A percentile compares a stretch with the other conserved stretches of the same genome.
Conservation (phyloP, 768 basidiomycete species). For the Pluteus cervinus region DNA sequence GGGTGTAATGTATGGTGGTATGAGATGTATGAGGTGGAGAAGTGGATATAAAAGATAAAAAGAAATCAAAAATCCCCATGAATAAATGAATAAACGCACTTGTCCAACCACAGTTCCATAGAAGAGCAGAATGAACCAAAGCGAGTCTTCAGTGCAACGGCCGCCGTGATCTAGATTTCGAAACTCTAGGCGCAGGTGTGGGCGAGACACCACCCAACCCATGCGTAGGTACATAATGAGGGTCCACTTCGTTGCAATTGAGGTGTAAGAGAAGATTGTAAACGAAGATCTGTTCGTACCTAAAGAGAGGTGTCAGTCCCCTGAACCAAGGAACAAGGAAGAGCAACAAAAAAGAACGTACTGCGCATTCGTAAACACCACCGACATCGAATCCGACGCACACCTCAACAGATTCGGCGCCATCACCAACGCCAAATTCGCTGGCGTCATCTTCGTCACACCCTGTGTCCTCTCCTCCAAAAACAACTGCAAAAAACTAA, state of each 20-base stretch:
- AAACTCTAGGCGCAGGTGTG: conserved; percentile 35
- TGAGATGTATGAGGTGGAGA: too few species aligned
- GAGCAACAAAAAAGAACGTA: conserved; percentile 34
- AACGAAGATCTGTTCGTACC: conserved; percentile 87
- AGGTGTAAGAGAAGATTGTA: conserved; percentile 79
- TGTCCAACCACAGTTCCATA: too few species aligned
- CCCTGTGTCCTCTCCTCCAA: conserved; percentile 67
- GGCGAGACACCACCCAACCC: conserved; percentile 67
- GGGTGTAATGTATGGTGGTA: too few species aligned
- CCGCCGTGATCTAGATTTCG: conserved; percentile 54
- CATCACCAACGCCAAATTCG: conserved; percentile 86
- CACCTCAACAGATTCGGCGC: conserved; percentile 87
- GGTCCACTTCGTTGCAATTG: conserved; percentile 69
- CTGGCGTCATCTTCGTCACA: conserved; percentile 84
- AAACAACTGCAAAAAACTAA: conserved; percentile 91
- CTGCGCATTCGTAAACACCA: conserved; percentile 91
- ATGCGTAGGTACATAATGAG: conserved; percentile 71
- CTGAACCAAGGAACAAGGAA: conserved; percentile 4
- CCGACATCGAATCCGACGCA: conserved; percentile 78
- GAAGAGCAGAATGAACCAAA: too few species aligned
- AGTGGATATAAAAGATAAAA: too few species aligned
- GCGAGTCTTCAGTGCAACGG: conserved; percentile 20
- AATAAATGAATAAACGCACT: too few species aligned
- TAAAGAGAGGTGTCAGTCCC: conserved; percentile 19
- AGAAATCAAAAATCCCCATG: too few species aligned